Evolutionary conservation across 2,329 filamentous ascomycete species (phyloP), one percentile per base, ranked within the genome.

Genomic region (Cladosporium sp.): DNA sequence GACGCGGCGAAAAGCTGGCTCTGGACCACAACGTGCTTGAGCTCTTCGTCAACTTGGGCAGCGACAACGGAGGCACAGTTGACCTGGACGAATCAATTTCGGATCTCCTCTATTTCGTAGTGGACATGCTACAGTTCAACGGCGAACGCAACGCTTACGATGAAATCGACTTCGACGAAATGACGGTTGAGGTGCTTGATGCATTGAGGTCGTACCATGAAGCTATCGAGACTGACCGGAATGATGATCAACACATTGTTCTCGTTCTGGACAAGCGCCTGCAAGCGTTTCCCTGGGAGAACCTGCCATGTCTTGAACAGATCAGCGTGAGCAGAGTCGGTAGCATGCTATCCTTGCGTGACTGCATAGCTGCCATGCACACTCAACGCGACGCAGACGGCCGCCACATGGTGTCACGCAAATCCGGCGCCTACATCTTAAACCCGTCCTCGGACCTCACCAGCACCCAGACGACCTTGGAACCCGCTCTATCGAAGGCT

Each of bases 111-210:
- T 98, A 97, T 79, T 98, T 98, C 75, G 91, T 98, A 1, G 90
- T 99, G 6, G 95, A 99, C 73, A 93, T 98, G 61, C 83, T 99
- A 2, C 95, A 98, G 76, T 98, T 99, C 78, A 92, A 97, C 72
- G 95, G 95, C 18, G 96, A 99, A 79, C 87, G 89, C 58, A 99
- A 98, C 75, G 95, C 96, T 0, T 97, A 97, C 78, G 95, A 99
- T 72, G 95, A 99, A 80, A 92, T 99, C 69, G 94, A 98, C 78
- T 96, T 98, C 75, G 95, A 99, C 71, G 81, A 85, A 57, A 96
- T 99, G 87, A 88, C 93, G 5, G 85, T 98, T 47, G 93, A 97
- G 72, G 92, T 92, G 0, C 86, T 92, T 47, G 94, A 97, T 78
- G 92, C 93, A 2, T 81, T 99, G 30, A 87, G 89, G 59, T 86